Conservation (phyloP, 1,139 yeast species). For the Zygoascus sp. region DNA sequence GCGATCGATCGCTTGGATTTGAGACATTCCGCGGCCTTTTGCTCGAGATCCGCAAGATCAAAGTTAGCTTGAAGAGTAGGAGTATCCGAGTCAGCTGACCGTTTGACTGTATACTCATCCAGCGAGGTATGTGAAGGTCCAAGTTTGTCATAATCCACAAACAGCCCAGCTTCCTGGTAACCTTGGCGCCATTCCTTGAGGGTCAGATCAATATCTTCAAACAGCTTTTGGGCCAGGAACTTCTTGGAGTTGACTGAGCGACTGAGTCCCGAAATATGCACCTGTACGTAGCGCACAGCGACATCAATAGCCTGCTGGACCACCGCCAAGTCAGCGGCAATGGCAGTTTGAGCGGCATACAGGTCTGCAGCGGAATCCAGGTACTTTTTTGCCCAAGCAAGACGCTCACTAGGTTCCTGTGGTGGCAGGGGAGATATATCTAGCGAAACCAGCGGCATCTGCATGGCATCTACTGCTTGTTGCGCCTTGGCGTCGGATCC, state of each 20-base stretch:
- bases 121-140: neutral
- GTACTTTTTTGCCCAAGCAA: constrained; percentile 19
- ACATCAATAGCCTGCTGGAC: constrained; percentile 29
- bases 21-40: neutral
- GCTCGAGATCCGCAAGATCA: constrained; percentile 18
- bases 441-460: neutral
- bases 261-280: constrained; percentile 27
- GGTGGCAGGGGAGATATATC: neutral
- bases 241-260: constrained; percentile 25
- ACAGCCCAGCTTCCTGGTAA: constrained; percentile 2
- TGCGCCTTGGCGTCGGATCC: no score
- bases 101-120: neutral
- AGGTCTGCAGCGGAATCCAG: constrained; percentile 14
- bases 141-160: neutral
- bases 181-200: constrained; percentile 21
- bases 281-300: constrained; percentile 29
- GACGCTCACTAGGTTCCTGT: neutral
- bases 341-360: neutral
- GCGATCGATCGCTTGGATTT: neutral
- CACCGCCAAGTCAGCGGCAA: constrained; percentile 18
- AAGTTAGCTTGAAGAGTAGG: constrained; percentile 17
- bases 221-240: constrained; percentile 25
- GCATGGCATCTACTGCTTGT: no score
- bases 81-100: no score
- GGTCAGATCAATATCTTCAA: constrained; percentile 25